Conservation (phyloP, 1,284 basidiomycete species). For the Boletellus deceptivus region DNA sequence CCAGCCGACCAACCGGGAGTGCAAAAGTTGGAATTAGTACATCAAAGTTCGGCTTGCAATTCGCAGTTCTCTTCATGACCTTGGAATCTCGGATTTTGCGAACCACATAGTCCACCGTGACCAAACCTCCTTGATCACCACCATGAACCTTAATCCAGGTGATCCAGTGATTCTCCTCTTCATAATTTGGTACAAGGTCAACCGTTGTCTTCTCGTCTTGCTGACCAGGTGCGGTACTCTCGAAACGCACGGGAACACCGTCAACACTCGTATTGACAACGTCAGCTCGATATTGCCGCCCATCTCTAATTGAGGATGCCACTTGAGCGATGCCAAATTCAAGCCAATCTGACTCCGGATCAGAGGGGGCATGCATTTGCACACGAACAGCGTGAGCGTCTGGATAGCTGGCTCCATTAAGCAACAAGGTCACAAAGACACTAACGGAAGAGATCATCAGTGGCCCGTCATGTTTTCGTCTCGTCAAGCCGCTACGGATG, state of each 20-base stretch:
- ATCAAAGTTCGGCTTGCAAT: conserved; percentile 37
- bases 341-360: conserved; percentile 62
- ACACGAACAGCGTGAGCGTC: conserved; percentile 60
- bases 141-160: conserved; percentile 62
- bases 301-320: conserved; percentile 12
- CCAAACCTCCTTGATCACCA: conserved; percentile 47
- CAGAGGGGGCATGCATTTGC: conserved; percentile 52
- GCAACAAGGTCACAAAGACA: conserved; percentile 53
- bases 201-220: conserved; percentile 36
- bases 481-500: conserved; percentile 19
- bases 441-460: conserved; percentile 61
- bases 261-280: conserved; percentile 61
- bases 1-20: conserved; percentile 60
- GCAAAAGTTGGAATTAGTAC: conserved; percentile 67
- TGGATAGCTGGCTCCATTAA: conserved; percentile 31
- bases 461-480: conserved; percentile 50
- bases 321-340: conserved; percentile 69
- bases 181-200: conserved; percentile 43
- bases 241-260: conserved; percentile 60
- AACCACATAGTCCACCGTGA: conserved; percentile 65
- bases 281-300: conserved; percentile 44
- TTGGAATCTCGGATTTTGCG: conserved; percentile 22
- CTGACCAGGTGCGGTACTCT: conserved; percentile 44
- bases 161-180: conserved; percentile 55
- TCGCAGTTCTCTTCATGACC: conserved; percentile 35